Conservation (phyloP, 2,329 filamentous ascomycete species). For the Alternaria panax region DNA sequence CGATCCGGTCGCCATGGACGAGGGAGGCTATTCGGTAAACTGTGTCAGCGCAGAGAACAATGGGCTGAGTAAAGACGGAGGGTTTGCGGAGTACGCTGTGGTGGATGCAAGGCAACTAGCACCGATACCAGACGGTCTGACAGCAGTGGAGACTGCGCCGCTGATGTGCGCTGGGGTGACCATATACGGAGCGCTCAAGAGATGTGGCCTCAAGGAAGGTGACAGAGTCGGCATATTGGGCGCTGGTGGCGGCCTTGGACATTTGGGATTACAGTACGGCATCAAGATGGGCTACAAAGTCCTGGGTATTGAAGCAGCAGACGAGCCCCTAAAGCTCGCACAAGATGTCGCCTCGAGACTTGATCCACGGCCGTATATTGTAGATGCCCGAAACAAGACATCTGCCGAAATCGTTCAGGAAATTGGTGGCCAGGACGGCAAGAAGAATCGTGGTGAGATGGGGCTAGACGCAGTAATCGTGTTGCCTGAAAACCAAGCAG, state of each 20-base stretch:
- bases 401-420: slow-evolving; percentile 41
- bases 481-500: slow-evolving; percentile 56
- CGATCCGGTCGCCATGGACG: slow-evolving; percentile 44
- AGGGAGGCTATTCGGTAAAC: slow-evolving; percentile 52
- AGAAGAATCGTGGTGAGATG: slow-evolving; percentile 48
- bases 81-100: slow-evolving; percentile 55
- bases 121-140: slow-evolving; percentile 44
- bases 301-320: slow-evolving; percentile 51
- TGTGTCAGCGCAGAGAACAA: slow-evolving; percentile 46
- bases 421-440: slow-evolving; percentile 49
- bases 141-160: slow-evolving; percentile 49
- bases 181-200: slow-evolving; percentile 53
- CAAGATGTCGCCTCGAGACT: slow-evolving; percentile 27
- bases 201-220: slow-evolving; percentile 40
- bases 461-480: slow-evolving; percentile 58
- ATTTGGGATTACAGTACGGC: slow-evolving; percentile 42
- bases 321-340: slow-evolving; percentile 48
- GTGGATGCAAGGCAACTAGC: slow-evolving; percentile 53
- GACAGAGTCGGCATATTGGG: slow-evolving; percentile 53
- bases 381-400: slow-evolving; percentile 50
- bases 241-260: slow-evolving; percentile 46
- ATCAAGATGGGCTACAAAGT: slow-evolving; percentile 46
- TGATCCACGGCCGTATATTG: slow-evolving; percentile 44
- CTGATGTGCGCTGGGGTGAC: slow-evolving; percentile 57
- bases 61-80: slow-evolving; percentile 47